Conservation (phyloP, 805 yeast genomes). For the Yarrowia deformans region DNA sequence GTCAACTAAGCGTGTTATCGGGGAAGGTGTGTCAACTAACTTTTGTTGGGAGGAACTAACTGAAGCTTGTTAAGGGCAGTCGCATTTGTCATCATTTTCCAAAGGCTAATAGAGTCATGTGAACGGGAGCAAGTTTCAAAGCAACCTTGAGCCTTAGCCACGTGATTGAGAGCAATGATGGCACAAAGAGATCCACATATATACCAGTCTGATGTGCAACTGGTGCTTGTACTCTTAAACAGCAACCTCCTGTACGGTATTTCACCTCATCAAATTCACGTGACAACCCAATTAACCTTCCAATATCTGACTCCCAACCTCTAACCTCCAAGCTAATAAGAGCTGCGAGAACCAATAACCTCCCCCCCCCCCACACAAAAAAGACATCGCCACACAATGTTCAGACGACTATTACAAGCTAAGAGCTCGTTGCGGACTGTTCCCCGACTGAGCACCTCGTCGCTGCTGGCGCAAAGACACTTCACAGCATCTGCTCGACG, state of each 20-base stretch:
- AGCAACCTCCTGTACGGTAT: neutral
- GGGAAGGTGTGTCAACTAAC: neutral
- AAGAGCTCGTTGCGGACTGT: constrained; percentile 21
- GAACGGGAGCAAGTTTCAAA: constrained; percentile 3
- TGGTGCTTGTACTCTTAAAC: neutral
- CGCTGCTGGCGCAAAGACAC: constrained; percentile 4
- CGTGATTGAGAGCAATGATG: neutral
- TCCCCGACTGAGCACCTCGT: constrained; percentile 14
- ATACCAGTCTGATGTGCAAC: neutral
- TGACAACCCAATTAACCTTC: constrained; percentile 10
- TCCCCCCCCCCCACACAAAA: constrained; percentile 1
- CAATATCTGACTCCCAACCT: constrained; percentile 10
- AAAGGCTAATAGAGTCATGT: constrained; percentile 7
- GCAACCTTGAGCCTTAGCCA: neutral
- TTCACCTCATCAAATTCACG: neutral
- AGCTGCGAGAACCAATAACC: neutral
- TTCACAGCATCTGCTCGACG: constrained; percentile 29
- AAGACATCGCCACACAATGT: constrained; percentile 13
- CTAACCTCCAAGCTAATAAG: constrained; percentile 1
- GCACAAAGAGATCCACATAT: too few species aligned
- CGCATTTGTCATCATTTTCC: constrained; percentile 15
- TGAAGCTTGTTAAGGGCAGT: neutral
- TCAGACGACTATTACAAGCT: constrained; percentile 18
- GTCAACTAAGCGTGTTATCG: neutral
- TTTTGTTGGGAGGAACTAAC: neutral